These are phyloP conservation scores for Cryptococcus sp. DNA, from an alignment of 1,284 basidiomycete species.

Conservation along the genomic window DNA sequence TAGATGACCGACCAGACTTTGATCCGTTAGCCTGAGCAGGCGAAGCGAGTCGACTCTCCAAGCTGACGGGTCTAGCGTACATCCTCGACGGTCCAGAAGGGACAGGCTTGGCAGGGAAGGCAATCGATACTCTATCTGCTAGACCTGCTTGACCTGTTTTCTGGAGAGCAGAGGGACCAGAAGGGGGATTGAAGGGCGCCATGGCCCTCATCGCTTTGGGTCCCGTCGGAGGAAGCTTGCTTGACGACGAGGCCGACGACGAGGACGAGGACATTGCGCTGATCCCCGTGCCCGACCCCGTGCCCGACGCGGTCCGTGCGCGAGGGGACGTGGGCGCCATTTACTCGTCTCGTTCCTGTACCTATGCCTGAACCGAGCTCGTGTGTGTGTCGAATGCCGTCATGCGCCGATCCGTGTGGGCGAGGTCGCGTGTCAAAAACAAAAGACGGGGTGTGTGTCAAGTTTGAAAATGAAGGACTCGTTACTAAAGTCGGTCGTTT, in stretches of 20 bases:
- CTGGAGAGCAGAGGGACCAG: conserved; percentile 2
- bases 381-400: too few relatives aligned
- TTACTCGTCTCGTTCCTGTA: too few relatives aligned
- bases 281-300: too few relatives aligned
- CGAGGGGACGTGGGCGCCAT: too few relatives aligned
- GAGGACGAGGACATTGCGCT: not conserved
- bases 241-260: not conserved
- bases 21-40: not conserved
- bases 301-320: too few relatives aligned
- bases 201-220: conserved; percentile 17
- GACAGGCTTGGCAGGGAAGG: conserved; percentile 1
- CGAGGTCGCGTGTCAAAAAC: too few relatives aligned
- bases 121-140: conserved; percentile 10
- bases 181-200: not conserved
- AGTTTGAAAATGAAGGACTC: too few relatives aligned
- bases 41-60: not conserved
- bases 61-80: not conserved
- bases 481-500: too few relatives aligned
- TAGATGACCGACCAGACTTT: not conserved
- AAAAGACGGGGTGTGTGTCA: too few relatives aligned
- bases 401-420: too few relatives aligned
- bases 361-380: too few relatives aligned
- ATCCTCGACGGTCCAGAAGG: conserved; percentile 6
- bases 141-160: not conserved
- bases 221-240: conserved; percentile 16